Base-by-base conservation (phyloP, 2,329 filamentous ascomycete genomes). In the Thelonectria olida region DNA sequence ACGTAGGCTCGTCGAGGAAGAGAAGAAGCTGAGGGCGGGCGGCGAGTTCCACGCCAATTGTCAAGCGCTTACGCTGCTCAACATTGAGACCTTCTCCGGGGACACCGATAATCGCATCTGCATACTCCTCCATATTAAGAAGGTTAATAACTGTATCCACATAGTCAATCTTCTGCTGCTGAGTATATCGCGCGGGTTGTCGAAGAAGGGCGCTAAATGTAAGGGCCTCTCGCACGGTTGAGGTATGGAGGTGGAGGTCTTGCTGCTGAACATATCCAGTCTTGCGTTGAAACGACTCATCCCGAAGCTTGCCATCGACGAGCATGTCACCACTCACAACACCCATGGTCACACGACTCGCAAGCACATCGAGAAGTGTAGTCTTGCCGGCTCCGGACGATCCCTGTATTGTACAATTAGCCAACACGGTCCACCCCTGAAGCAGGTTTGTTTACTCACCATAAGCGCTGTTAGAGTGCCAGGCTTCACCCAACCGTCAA, bases 211-310 rank as follows among this genome's bases (percentile, higher is more conserved):
- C 93, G 69, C 89, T 92, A 77, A 97, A 97, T 62, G 86, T 86
- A 19, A 97, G 82, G 7, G 92, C 92, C 77, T 96, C 93, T 62
- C 93, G 87, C 22, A 96, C 92, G 0, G 93, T 96, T 0, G 88
- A 88, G 0, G 92, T 95, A 15, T 88, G 82, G 25, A 94, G 82
- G 74, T 96, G 93, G 3, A 96, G 82, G 83, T 96, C 93, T 72
- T 96, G 92, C 74, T 96, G 92, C 73, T 96, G 91, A n/a, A 92
- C 92, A 67, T 96, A 96, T 36, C 92, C 92, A 0, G 92, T 95
- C 78, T 93, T 94, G 57, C 92, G 88, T 74, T 96, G 92, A 83
- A 96, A 96, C 0, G 90, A 92, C 12, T 83, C 82, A 66, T 94
- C 92, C 27, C 90, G 87, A 23, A 85, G 87, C 27, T 83, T 84